Base-by-base conservation (phyloP, 495 filamentous ascomycete genomes). In the Neurospora sp. region DNA sequence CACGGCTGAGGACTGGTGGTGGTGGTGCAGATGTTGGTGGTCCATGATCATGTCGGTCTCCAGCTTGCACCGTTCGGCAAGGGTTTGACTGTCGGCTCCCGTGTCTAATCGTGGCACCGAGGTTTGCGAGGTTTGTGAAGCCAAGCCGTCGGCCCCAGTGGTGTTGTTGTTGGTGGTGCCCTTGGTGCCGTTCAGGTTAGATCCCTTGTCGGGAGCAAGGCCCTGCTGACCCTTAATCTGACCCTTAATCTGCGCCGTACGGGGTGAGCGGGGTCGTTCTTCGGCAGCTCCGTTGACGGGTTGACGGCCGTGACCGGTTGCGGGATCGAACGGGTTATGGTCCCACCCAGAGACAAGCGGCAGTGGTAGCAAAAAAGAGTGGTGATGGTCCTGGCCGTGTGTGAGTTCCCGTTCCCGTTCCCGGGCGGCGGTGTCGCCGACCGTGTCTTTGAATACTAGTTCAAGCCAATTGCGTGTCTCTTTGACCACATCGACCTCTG, bases 11-110 rank as follows among this genome's bases (percentile, higher is more conserved):
- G 75, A 69, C 66, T 69, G n/a, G n/a, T n/a, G n/a, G n/a, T n/a
- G n/a, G n/a, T n/a, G n/a, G n/a, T n/a, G 31, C 71, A 37, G 74
- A 70, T 85, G 82, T 40, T 85, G 80, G 69, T 83, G 80, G 48
- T 79, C 78, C 68, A 83, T 77, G 66, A 85, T 82, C 70, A 86
- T 86, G 22, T 72, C 40, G 53, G 53, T 66, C 44, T 73, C 22
- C 27, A 22, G 44, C 39, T 82, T 83, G 71, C 82, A 80, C 68
- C 80, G 79, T 44, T 85, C 85, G 61, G 85, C 83, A 42, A 85
- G 73, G 53, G 83, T 83, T 76, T 35, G 53, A 66, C 76, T 82
- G 73, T 81, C 75, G 40, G 81, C 83, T 76, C 85, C 84, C 48
- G 77, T 77, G 61, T 80, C 75, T n/a, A 79, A 73, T 73, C 79